Conservation (phyloP, 73 alveolate genomes). For the Durusdinium trenchii region DNA sequence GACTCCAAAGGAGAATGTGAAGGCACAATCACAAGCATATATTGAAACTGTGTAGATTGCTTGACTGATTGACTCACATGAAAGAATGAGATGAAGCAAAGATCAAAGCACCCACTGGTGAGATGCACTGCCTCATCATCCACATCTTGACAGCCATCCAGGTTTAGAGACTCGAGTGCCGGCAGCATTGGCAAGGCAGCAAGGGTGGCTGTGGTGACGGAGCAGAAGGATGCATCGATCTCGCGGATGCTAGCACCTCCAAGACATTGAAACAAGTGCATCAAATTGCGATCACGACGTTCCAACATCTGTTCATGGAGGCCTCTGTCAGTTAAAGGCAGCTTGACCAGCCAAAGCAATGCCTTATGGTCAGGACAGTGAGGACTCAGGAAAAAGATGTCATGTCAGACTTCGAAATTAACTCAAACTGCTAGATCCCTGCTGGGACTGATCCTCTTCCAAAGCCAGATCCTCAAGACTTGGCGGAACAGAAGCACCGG, state of each 20-base stretch:
- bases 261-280: not conserved
- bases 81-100: not conserved
- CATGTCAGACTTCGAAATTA: too few relatives aligned
- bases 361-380: constrained; percentile 13
- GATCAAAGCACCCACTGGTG: not conserved
- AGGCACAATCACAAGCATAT: not conserved
- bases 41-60: too few relatives aligned
- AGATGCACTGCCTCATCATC: constrained; percentile 53
- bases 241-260: constrained; percentile 62
- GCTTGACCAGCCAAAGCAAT: constrained; percentile 30
- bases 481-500: too few relatives aligned
- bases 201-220: constrained; percentile 14
- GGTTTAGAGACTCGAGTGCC: constrained; percentile 43
- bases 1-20: not conserved
- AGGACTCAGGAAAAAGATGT: too few relatives aligned
- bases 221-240: constrained; percentile 89
- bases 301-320: not conserved
- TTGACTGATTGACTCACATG: not conserved
- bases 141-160: constrained; percentile 89
- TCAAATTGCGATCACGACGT: not conserved
- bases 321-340: constrained; percentile 74
- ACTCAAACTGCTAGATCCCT: too few relatives aligned
- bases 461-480: too few relatives aligned
- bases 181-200: constrained; percentile 49
- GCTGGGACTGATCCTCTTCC: too few relatives aligned